phyloP scores from a whole-genome alignment of 306 rosid genomes.

The Cicer yamashitae region DNA sequence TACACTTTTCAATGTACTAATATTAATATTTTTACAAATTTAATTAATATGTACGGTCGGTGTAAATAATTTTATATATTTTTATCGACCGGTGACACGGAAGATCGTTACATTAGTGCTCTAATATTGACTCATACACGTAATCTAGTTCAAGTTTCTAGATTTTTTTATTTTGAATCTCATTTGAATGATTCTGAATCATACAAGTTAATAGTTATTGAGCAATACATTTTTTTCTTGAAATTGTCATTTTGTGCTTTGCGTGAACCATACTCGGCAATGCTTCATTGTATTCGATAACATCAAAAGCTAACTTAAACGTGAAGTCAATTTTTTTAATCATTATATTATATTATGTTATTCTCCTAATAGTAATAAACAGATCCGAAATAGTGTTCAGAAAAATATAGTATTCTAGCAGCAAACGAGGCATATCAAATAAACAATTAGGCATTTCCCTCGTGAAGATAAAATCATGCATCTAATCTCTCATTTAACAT shows the following conservation, averaged over 20 bases:
- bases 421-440: conserved; percentile 16
- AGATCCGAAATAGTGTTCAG: conserved; percentile 3
- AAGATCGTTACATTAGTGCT: background rate
- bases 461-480: conserved; percentile 12
- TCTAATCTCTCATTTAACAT: background rate
- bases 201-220: background rate
- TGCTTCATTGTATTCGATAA: conserved; percentile 1
- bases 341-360: background rate
- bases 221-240: conserved; percentile 10
- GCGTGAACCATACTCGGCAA: conserved; percentile 19
- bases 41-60: no score
- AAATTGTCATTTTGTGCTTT: conserved; percentile 39
- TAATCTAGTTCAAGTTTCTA: conserved; percentile 41
- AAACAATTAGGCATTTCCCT: background rate
- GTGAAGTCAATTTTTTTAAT: background rate
- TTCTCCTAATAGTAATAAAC: background rate
- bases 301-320: background rate
- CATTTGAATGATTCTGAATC: background rate
- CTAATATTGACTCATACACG: conserved; percentile 11
- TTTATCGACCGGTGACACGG: background rate
- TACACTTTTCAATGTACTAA: no score
- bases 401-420: conserved; percentile 1
- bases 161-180: background rate
- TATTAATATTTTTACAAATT: no score
- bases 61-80: no score